Evolutionary conservation across 202 grass and related monocot genomes (phyloP), one percentile per base, ranked within the genome.

Genomic region (Hordeum pubiflorum): DNA sequence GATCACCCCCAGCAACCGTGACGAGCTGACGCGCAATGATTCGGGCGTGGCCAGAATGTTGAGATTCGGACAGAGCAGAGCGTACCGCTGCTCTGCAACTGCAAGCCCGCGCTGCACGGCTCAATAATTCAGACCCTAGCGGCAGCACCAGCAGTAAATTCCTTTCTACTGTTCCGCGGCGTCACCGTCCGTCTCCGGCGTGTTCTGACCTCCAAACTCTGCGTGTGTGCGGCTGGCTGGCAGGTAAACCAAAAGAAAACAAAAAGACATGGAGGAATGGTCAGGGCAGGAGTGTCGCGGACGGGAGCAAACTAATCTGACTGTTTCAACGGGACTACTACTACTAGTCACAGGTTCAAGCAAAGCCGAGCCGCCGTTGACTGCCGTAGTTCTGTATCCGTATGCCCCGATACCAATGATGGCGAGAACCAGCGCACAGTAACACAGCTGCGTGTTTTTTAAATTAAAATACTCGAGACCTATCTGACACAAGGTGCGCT

Each of bases 11-110:
- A 12, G 20, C 67, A 79, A 17, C 64, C 77, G 82, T 24, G 55
- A 3, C 32, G 37, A 64, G 43, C 40, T 24, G 6, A 29, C 27
- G 31, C 32, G 23, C 77, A 85, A 85, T 85, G 26, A 72, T 81
- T 84, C 41, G 58, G 56, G 80, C 23, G 43, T 36, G 85, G 4
- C 43, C 64, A 65, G 64, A 81, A 78, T 81, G 82, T 77, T 64
- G 57, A 85, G 64, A 46, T 41, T 50, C 43, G 13, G 58, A 27
- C 61, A 75, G 69, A 15, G 48, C 46, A 50, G 44, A 46, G 41
- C 40, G 59, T 48, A 81, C 41, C 14, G 41, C 72, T 23, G 10
- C 14, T 9, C 36, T 22, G 64, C 63, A n/a, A 12, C 33, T 20
- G 33, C 32, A 48, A 72, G 57, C 33, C 57, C 31, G 78, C 21